phyloP scores from a whole-genome alignment of 169 alveolate genomes.

The Eimeria tenella region DNA sequence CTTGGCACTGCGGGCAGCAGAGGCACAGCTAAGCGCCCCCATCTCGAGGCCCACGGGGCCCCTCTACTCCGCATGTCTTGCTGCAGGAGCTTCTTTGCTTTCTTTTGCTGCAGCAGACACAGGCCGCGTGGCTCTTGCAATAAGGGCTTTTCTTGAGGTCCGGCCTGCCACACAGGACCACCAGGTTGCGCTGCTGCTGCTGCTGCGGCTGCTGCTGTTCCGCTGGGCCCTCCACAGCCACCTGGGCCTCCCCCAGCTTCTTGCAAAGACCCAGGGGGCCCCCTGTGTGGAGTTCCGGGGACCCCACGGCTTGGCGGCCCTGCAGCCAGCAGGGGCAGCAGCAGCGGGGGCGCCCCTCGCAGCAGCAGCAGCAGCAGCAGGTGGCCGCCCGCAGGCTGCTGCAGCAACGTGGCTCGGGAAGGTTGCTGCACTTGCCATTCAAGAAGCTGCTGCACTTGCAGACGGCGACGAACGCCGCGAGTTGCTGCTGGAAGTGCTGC shows the following conservation, averaged over 20 bases:
- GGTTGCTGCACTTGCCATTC: not conserved
- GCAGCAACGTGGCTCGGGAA: not conserved
- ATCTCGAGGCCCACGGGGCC: not conserved
- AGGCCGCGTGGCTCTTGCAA: not conserved
- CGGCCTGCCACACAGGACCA: conserved; percentile 43
- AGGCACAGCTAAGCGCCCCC: not conserved
- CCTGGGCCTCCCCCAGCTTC: not conserved
- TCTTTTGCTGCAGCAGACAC: conserved; percentile 16
- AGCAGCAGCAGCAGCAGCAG: conserved; percentile 29
- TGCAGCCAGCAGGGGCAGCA: not conserved
- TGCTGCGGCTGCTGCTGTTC: conserved; percentile 58
- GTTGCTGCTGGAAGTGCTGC: conserved; percentile 57
- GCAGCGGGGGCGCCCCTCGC: not conserved
- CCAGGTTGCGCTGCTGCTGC: conserved; percentile 57
- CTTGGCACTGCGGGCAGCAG: not conserved
- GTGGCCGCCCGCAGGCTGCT: conserved; percentile 6
- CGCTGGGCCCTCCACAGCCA: not conserved
- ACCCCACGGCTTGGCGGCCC: not conserved
- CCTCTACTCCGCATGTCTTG: conserved; percentile 3
- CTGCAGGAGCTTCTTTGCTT: conserved; percentile 22
- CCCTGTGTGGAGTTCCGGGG: not conserved
- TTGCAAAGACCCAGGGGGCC: not conserved
- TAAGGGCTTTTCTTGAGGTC: conserved; percentile 20
- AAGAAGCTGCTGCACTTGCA: conserved; percentile 20
- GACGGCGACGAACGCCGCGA: conserved; percentile 19